Evolutionary conservation across 2,329 filamentous ascomycete species (phyloP).

Genomic region (Aspergillus felis): DNA sequence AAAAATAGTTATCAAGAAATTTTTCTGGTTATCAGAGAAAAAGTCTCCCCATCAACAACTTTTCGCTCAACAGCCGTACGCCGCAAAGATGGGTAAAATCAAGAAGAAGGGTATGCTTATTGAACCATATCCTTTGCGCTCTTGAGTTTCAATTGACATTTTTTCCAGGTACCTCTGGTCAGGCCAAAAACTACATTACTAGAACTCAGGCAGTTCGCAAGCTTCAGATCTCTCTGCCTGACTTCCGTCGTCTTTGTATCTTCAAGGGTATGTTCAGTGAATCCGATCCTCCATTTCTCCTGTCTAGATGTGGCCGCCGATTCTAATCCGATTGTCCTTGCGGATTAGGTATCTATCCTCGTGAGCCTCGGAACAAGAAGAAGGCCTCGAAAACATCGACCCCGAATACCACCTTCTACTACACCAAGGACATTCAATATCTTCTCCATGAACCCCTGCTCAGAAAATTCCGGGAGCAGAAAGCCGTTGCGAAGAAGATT

Average conservation of each 20-base stretch:
- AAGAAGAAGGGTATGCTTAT: constrained; percentile 74
- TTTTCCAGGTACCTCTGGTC: constrained; percentile 68
- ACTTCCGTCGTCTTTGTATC: constrained; percentile 97
- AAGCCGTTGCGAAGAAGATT: constrained; percentile 96
- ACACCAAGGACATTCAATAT: constrained; percentile 96
- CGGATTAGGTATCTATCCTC: constrained; percentile 75
- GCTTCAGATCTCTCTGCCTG: constrained; percentile 92
- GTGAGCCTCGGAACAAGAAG: constrained; percentile 94
- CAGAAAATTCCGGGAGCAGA: constrained; percentile 94
- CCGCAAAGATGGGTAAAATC: constrained; percentile 63
- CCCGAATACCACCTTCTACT: constrained; percentile 85
- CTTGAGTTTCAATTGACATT: constrained; percentile 1
- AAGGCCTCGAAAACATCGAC: constrained; percentile 91
- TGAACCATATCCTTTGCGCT: background rate
- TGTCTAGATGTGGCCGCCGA: background rate
- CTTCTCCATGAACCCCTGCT: constrained; percentile 94
- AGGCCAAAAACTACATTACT: constrained; percentile 97
- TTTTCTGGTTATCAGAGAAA: constrained; percentile 34
- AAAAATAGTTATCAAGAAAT: constrained; percentile 37
- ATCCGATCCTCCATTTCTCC: background rate
- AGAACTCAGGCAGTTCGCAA: constrained; percentile 96
- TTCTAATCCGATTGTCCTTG: constrained; percentile 12
- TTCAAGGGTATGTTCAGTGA: constrained; percentile 67
- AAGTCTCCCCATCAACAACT: constrained; percentile 18
- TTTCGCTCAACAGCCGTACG: constrained; percentile 6